Percentiles rank a stretch among this genome's conserved stretches.
These are phyloP conservation scores for Chaetoceros tenuissimus DNA, from an alignment of 108 stramenopile species.

Conservation along the genomic window DNA sequence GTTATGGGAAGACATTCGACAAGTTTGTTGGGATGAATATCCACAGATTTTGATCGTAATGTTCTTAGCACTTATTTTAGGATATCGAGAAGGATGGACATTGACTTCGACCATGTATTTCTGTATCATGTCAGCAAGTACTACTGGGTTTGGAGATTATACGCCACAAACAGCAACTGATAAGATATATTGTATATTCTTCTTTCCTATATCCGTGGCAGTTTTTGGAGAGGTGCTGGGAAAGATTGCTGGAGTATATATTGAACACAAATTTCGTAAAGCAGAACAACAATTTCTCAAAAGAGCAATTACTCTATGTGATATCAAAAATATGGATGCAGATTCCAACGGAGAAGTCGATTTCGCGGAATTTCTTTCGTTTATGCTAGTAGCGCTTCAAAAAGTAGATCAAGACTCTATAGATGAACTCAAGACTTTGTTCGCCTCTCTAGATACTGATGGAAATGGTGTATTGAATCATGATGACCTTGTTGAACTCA, in stretches of 20 bases:
- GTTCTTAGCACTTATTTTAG: slow-evolving; percentile 9
- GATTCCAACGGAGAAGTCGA: slow-evolving; percentile 40
- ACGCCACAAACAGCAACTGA: slow-evolving; percentile 13
- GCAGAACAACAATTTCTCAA: slow-evolving; percentile 28
- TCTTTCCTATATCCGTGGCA: slow-evolving; percentile 50
- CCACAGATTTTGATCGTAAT: slow-evolving; percentile 8
- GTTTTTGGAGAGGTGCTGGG: slow-evolving; percentile 37
- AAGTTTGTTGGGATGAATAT: no score
- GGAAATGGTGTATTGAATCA: no score
- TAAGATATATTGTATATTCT: slow-evolving; percentile 27
- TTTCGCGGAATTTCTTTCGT: slow-evolving; percentile 36
- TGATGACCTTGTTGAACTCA: neutral
- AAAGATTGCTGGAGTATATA: slow-evolving; percentile 26
- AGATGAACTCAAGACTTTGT: slow-evolving; percentile 20
- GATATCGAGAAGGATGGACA: slow-evolving; percentile 14
- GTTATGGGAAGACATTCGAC: no score
- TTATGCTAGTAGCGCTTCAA: slow-evolving; percentile 54
- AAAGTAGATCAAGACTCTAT: slow-evolving; percentile 47
- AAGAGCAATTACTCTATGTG: slow-evolving; percentile 34
- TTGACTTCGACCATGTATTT: slow-evolving; percentile 29
- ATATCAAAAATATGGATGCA: slow-evolving; percentile 37
- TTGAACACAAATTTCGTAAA: slow-evolving; percentile 20
- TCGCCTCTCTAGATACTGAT: slow-evolving; percentile 23
- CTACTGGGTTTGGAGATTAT: slow-evolving; percentile 52
- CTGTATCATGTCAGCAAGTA: slow-evolving; percentile 45